phyloP scores from a whole-genome alignment of 2,329 filamentous ascomycete species.

The Aspergillus clavatus region DNA sequence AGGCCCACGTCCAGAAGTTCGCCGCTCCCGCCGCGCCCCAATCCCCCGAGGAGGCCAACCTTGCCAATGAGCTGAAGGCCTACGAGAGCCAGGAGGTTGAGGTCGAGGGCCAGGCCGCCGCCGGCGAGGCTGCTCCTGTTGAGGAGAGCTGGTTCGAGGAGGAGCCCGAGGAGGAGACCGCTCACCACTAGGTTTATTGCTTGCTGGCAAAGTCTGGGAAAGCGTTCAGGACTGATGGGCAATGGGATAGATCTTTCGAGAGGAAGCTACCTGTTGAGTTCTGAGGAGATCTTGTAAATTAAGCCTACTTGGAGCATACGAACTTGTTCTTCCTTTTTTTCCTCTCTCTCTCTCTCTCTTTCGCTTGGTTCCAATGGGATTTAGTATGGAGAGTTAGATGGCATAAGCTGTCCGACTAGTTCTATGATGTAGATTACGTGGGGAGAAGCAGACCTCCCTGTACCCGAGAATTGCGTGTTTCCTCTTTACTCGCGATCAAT shows the following conservation, averaged over 20 bases:
- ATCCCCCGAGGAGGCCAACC: slow-evolving; percentile 90
- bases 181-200: slow-evolving; percentile 38
- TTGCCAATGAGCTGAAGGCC: slow-evolving; percentile 84
- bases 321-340: slow-evolving; percentile 14
- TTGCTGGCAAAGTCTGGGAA: slow-evolving; percentile 27
- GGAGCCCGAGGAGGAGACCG: slow-evolving; percentile 52
- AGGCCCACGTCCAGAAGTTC: slow-evolving; percentile 90
- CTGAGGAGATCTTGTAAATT: slow-evolving; percentile 27
- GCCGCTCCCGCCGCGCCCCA: slow-evolving; percentile 69
- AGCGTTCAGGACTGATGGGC: slow-evolving; percentile 20
- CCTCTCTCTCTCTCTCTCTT: too few species aligned
- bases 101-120: slow-evolving; percentile 76
- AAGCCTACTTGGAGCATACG: slow-evolving; percentile 25
- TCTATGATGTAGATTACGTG: too few species aligned
- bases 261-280: slow-evolving; percentile 20
- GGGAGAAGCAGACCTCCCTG: too few species aligned
- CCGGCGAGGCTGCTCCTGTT: slow-evolving; percentile 56
- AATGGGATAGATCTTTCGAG: slow-evolving; percentile 18
- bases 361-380: neutral
- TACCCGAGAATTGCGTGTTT: too few species aligned
- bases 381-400: too few species aligned
- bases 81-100: slow-evolving; percentile 95
- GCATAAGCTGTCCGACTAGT: too few species aligned
- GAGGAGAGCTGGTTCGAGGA: slow-evolving; percentile 80
- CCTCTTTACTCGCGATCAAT: too few species aligned